Base-by-base conservation (phyloP, 2,329 filamentous ascomycete species). In the Byssochlamys sp. region DNA sequence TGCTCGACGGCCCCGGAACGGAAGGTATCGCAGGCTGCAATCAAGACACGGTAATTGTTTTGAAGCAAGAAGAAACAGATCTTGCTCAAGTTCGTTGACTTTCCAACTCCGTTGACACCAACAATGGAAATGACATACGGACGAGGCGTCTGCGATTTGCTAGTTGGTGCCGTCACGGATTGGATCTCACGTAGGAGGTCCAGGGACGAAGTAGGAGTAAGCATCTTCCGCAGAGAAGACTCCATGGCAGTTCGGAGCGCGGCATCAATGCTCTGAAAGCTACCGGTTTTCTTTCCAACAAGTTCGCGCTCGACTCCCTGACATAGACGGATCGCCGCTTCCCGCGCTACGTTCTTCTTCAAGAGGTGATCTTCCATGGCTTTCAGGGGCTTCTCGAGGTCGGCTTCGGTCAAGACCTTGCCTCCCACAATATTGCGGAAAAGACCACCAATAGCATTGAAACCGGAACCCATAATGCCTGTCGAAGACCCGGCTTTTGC, bases 81-180 rank as follows among this genome's bases (percentile, higher is more conserved):
- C 75, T 99, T 99, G 73, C 90, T 92, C 39, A 99, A 81, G 71
- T 96, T 97, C 55, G 94, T 99, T 14, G 91, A 96, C 77, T 99
- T 99, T 69, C 94, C 94, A 39, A 99, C 94, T 56, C 94, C 94
- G 72, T 99, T 99, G 70, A 99, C 94, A 61, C 94, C 94, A 50
- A 99, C 94, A 60, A 99, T 96, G 58, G 91, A 96, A 71, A 99
- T 95, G 67, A 97, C 92, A 71, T 97, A 99, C 50, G 94, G 94
- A 3, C 94, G 87, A 24, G 82, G 75, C 59, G 83, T 78, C 60
- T 85, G 79, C 29, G 85, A 85, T 2, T 85, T 82, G 25, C 77
- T 79, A 0, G 86, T 77, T 0, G 89, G 86, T 10, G 83, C 79
- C 5, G 85, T 87, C 60, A 95, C 84, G 51, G 86, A 82, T 69